Base-by-base conservation (phyloP, 2,329 filamentous ascomycete species). In the Calonectria pseudoturangicola region DNA sequence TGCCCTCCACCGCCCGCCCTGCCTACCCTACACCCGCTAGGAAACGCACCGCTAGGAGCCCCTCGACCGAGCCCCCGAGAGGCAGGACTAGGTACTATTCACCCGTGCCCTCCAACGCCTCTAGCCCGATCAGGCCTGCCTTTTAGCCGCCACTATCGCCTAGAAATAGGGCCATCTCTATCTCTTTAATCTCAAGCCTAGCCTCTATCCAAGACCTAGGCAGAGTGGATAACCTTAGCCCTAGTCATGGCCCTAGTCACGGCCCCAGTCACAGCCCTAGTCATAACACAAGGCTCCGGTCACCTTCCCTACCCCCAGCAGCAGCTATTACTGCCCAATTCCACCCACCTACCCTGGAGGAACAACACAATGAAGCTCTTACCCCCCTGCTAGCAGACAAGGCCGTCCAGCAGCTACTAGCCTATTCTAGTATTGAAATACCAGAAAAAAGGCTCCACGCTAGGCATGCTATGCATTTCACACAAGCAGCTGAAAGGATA, bases 291-390 rank as follows among this genome's bases (percentile, higher is more conserved):
- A 48, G 45, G 45, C 2, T 25, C n/a, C n/a, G 10, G n/a, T 25
- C 45, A 21, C 45, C 45, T 30, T 30, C 30, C 45, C 45, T 48
- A 48, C 45, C 45, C 45, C 45, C 7, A 48, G 45, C 45, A 48
- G 45, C 45, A 18, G n/a, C 45, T 48, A 48, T 48, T 48, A 48
- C n/a, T 5, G 9, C 18, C 45, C 7, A 25, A 7, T 48, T 48
- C n/a, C n/a, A 48, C n/a, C 45, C 45, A 25, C 45, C 36, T 43
- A 25, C 56, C 56, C 36, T 60, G 43, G 56, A 60, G 36, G 33
- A 60, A 41, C 21, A 36, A 43, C 33, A 60, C n/a, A 21, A 43
- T 15, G 5, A 60, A 16, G 5, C 25, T 39, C 9, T 43, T 12
- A 21, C 21, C 12, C 21, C 36, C 21, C 41, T 60, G n/a, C 21